Evolutionary conservation across 1,284 basidiomycete species (phyloP).

Genomic region (Wallemia mellicola): DNA sequence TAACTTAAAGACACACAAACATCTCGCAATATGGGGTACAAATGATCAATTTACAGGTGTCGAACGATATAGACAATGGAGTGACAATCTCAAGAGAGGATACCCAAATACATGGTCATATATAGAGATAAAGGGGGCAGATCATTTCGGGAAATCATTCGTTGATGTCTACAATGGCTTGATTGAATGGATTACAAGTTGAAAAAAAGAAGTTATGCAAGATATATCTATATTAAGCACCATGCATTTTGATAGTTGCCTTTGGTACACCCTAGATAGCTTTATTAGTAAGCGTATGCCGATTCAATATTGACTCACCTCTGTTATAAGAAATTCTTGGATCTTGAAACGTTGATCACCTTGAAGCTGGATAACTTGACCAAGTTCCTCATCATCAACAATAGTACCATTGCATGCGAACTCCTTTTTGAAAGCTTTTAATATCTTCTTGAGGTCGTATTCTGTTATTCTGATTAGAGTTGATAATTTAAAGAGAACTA

Average conservation of each 20-base stretch:
- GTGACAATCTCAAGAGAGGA: neutral
- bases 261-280: constrained; percentile 30
- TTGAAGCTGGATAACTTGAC: constrained; percentile 94
- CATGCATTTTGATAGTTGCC: constrained; percentile 51
- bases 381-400: constrained; percentile 86
- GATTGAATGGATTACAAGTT: neutral
- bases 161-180: neutral
- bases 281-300: constrained; percentile 14
- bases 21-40: neutral
- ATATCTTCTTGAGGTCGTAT: constrained; percentile 90
- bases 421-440: constrained; percentile 99
- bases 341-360: constrained; percentile 92
- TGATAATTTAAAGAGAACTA: neutral
- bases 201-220: neutral
- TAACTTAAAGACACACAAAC: neutral
- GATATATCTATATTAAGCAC: constrained; percentile 24
- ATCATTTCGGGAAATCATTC: neutral
- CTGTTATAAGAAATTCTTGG: constrained; percentile 38
- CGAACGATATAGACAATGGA: neutral
- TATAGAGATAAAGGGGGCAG: neutral
- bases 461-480: constrained; percentile 21
- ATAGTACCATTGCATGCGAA: constrained; percentile 98
- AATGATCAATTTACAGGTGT: neutral
- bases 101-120: neutral
- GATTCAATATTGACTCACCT: constrained; percentile 16